Evolutionary conservation across 176 grass and related monocot genomes (phyloP).

Genomic region (Urochloa ruziziensis): DNA sequence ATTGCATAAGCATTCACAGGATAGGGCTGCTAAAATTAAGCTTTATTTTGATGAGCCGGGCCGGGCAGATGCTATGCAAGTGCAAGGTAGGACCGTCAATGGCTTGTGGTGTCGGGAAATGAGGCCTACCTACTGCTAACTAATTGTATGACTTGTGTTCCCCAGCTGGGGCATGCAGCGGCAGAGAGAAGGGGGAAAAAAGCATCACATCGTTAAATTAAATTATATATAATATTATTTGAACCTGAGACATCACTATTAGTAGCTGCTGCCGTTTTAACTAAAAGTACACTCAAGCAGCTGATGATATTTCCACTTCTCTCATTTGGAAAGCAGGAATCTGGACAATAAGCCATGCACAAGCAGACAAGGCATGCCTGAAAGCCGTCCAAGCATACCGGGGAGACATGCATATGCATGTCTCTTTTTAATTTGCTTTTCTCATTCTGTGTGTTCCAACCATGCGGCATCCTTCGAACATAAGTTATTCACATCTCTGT

Average conservation of each 20-base stretch:
- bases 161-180: neutral
- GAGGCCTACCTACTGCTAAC: constrained; percentile 72
- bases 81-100: constrained; percentile 42
- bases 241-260: constrained; percentile 18
- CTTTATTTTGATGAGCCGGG: neutral
- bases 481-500: neutral
- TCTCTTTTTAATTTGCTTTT: neutral
- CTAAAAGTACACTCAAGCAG: constrained; percentile 42
- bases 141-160: constrained; percentile 65
- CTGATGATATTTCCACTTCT: constrained; percentile 28
- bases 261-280: constrained; percentile 35
- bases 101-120: constrained; percentile 47
- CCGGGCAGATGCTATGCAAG: neutral
- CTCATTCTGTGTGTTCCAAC: neutral
- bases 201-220: neutral
- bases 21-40: constrained; percentile 15
- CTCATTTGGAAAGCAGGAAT: constrained; percentile 14
- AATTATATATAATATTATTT: neutral
- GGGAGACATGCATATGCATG: neutral
- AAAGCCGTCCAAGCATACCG: constrained; percentile 14
- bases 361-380: constrained; percentile 24
- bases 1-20: constrained; percentile 9
- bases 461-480: neutral
- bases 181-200: too few relatives aligned
- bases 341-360: constrained; percentile 9